Base-by-base conservation (phyloP, 371 early-diverging fungal genomes). In the Mortierella sp. region DNA sequence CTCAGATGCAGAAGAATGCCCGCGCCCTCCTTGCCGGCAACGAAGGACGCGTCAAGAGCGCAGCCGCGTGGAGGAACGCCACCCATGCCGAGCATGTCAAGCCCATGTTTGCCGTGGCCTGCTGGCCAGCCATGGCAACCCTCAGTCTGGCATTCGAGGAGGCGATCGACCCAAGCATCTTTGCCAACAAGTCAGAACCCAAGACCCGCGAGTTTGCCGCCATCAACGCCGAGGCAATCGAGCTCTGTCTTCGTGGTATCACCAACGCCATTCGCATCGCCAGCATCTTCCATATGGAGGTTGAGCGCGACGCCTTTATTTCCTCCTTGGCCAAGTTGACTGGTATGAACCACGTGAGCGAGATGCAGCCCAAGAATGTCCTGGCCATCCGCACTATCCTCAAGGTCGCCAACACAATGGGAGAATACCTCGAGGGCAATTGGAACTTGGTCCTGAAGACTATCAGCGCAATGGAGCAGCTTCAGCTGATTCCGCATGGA, bases 361-460 rank as follows among this genome's bases (percentile, higher is more conserved):
- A 93, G 61, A 90, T 93, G 87, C 81, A 87, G 44, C 85, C 89
- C 9, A 94, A 94, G 87, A 91, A 93, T 65, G 82, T 94, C 16
- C 89, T 91, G 79, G 91, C 92, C 1, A 91, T 93, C 63, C 88
- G 87, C 53, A 86, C 89, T 0, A 66, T 94, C 77, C 77, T 94
- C 26, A 91, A 92, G 22, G 89, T 91, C 55, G 92, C 91, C 31
- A 79, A 82, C 66, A 66, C 84, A 8, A 89, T 91, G 68, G 93
- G 94, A 16, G 90, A 93, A 76, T 76, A 85, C 45, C 79, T 94
- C 16, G 89, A 88, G 31, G 89, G 89, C 39, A 89, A 86, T 50
- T 94, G 94, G 94, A 89, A 87, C 65, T 90, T 93, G 53, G 91
- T 93, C 2, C 87, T 92, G 39, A 80, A 88, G 22, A 92, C 93